Percentiles rank a stretch among this genome's conserved stretches.
Evolutionary conservation across 2,329 filamentous ascomycete species (phyloP).

Genomic region (Drechslerella stenobrocha): DNA sequence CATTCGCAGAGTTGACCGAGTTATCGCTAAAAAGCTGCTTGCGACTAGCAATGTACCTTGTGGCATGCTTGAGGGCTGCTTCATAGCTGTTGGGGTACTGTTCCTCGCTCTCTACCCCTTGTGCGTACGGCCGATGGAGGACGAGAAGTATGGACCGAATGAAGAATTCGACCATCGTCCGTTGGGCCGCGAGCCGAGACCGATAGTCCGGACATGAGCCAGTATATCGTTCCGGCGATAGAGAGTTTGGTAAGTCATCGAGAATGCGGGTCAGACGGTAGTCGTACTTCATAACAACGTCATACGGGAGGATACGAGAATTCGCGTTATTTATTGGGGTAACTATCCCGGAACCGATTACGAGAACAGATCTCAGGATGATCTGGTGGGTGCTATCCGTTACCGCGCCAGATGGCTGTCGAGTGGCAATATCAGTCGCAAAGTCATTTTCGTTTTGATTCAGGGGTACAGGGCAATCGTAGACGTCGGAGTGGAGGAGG

Average conservation of each 20-base stretch:
- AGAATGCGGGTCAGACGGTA: constrained; percentile 43
- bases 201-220: constrained; percentile 36
- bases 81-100: constrained; percentile 44
- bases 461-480: constrained; percentile 35
- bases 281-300: constrained; percentile 43
- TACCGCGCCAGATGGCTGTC: constrained; percentile 21
- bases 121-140: constrained; percentile 36
- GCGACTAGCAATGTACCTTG: constrained; percentile 16
- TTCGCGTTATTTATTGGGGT: constrained; percentile 38
- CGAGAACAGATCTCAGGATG: constrained; percentile 32
- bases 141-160: constrained; percentile 33
- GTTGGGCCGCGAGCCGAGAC: constrained; percentile 29
- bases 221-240: constrained; percentile 28
- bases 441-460: constrained; percentile 38
- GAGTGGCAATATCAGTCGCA: constrained; percentile 9
- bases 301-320: constrained; percentile 30
- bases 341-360: constrained; percentile 35
- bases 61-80: constrained; percentile 27
- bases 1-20: constrained; percentile 28
- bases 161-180: constrained; percentile 42
- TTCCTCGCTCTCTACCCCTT: constrained; percentile 38
- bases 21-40: constrained; percentile 33
- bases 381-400: constrained; percentile 42
- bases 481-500: constrained; percentile 28
- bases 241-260: constrained; percentile 25